Percentiles rank a stretch among this genome's conserved stretches.
Conservation (phyloP, 2,329 filamentous ascomycete species). For the Fusarium subtropicale region DNA sequence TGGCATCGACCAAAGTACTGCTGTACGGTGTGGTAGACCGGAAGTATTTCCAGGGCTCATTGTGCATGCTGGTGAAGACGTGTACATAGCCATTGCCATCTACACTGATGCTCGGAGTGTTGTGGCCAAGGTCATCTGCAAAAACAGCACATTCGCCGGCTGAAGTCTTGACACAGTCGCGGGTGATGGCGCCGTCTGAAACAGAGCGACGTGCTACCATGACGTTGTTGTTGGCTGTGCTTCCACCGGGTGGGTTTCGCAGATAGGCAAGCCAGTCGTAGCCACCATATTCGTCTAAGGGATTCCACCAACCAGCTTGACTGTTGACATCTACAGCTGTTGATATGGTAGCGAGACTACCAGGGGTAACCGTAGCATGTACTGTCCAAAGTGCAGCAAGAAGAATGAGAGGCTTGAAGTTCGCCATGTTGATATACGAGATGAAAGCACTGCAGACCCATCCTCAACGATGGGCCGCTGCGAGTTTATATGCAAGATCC, state of each 20-base stretch:
- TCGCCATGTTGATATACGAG: not conserved
- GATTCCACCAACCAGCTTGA: constrained; percentile 46
- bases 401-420: not conserved
- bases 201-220: constrained; percentile 42
- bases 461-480: rapidly evolving
- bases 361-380: not conserved
- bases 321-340: constrained; percentile 40
- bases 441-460: not conserved
- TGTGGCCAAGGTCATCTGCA: constrained; percentile 43
- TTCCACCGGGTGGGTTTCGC: constrained; percentile 41
- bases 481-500: not conserved
- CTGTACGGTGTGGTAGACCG: constrained; percentile 39
- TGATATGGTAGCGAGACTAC: constrained; percentile 7
- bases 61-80: constrained; percentile 48
- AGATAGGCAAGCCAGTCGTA: constrained; percentile 43
- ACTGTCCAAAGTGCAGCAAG: constrained; percentile 5
- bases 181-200: constrained; percentile 32
- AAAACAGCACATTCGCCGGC: constrained; percentile 39
- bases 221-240: constrained; percentile 43
- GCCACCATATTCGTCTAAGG: constrained; percentile 42
- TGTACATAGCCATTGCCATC: constrained; percentile 45
- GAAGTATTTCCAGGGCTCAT: constrained; percentile 45
- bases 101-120: constrained; percentile 22
- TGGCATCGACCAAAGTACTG: constrained; percentile 36
- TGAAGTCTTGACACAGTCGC: constrained; percentile 41